These are phyloP conservation scores for Striga asiatica DNA, from an alignment of 257 asterid genomes.

Conservation along the genomic window DNA sequence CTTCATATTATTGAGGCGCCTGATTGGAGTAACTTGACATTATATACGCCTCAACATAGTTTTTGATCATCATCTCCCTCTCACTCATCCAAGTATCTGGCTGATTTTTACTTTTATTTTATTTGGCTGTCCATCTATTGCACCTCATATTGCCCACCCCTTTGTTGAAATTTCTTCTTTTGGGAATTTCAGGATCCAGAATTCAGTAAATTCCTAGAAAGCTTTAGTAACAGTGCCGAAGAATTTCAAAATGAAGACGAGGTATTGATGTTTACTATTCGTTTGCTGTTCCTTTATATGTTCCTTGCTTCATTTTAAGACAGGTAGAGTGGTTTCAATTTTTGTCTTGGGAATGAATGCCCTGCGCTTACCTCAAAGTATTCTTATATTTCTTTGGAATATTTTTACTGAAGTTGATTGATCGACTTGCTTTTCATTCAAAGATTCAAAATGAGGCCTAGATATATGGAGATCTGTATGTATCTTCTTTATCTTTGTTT, in stretches of 20 bases:
- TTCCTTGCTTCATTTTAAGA: neutral
- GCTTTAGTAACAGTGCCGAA: constrained; percentile 25
- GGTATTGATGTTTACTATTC: constrained; percentile 36
- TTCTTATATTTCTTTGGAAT: neutral
- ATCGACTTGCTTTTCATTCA: neutral
- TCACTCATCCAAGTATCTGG: neutral
- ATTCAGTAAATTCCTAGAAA: constrained; percentile 61
- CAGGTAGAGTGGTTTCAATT: neutral
- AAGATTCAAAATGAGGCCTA: neutral
- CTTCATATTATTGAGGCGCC: neutral
- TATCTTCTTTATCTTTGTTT: neutral
- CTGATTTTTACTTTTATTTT: neutral
- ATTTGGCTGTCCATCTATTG: neutral
- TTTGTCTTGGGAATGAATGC: neutral
- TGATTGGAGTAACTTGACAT: neutral
- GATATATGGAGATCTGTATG: neutral
- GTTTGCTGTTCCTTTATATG: constrained; percentile 5
- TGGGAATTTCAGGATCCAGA: constrained; percentile 64
- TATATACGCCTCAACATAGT: neutral
- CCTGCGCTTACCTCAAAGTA: neutral
- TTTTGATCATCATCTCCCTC: neutral
- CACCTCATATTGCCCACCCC: neutral
- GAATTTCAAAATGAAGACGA: constrained; percentile 34
- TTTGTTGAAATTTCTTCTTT: constrained; percentile 16
- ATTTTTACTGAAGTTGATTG: constrained; percentile 8